Evolutionary conservation across 73 alveolate genomes (phyloP).

Genomic region (Paramecium primaurelia): DNA sequence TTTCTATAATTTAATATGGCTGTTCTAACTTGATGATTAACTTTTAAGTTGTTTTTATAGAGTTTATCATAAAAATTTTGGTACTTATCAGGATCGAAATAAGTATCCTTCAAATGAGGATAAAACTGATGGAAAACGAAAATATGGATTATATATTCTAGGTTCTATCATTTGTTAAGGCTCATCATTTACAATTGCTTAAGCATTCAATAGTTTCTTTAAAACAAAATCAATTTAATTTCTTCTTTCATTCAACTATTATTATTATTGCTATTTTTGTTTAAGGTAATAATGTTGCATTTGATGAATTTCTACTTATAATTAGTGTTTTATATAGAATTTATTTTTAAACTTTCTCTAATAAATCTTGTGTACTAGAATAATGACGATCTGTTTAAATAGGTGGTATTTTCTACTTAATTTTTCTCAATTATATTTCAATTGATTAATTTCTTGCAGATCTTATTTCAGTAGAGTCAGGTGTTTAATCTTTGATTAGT

Average conservation of each 20-base stretch:
- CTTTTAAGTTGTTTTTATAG: neutral
- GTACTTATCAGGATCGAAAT: constrained; percentile 10
- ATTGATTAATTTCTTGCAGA: neutral
- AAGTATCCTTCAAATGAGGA: neutral
- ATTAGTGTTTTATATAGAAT: neutral
- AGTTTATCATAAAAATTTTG: neutral
- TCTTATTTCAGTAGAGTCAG: neutral
- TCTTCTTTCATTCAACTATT: neutral
- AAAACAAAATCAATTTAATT: neutral
- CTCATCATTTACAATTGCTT: neutral
- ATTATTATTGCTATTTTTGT: neutral
- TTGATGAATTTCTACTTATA: neutral
- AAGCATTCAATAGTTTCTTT: neutral
- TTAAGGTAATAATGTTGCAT: neutral
- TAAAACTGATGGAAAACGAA: neutral
- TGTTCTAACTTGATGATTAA: neutral
- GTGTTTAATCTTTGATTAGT: neutral
- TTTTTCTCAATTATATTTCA: neutral
- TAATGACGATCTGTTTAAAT: neutral
- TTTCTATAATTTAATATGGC: neutral
- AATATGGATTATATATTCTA: neutral
- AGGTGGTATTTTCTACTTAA: neutral
- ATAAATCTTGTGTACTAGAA: neutral
- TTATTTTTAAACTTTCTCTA: neutral
- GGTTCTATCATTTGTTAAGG: neutral